Evolutionary conservation across 1,284 basidiomycete genomes (phyloP), one percentile per base, ranked within the genome.

Genomic region (Ganoderma leucocontextum): DNA sequence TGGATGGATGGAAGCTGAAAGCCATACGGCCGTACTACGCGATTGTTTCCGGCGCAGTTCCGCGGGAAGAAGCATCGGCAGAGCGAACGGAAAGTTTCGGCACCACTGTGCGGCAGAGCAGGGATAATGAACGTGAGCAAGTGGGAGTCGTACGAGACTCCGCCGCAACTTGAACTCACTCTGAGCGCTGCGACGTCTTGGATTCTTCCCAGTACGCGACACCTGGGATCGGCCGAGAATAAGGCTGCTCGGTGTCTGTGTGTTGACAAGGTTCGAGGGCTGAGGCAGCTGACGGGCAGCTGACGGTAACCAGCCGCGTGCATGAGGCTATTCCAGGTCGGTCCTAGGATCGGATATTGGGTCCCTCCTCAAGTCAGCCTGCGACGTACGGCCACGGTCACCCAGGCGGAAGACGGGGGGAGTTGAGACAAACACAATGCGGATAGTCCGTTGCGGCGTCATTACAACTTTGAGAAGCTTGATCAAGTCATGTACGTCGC

Each of bases 51-150:
- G 52, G 47, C 22, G 25, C 19, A 12, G 29, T 55, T 55, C 33
- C 52, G 29, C 52, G 33, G 52, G 29, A 9, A 33, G 52, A 55
- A 55, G 52, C 52, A 15, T 13, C 52, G 13, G 52, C 52, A 5
- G 49, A 9, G 19, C 49, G 10, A 13, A 25, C 1, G 9, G 49
- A 52, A 52, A 12, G 29, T 13, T 17, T 33, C 25, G 52, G 52
- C 47, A 12, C 10, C 17, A 55, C 17, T 6, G 13, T 33, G 52
- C 52, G 52, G 22, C 52, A 33, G 52, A 5, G 25, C 12, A 29
- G 29, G 29, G 52, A 55, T 35, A 55, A 55, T 29, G 52, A 55
- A 55, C 52, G 52, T 55, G 33, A 29, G 52, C 52, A 53, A 29
- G 25, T 10, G 25, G 12, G 49, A 19, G 22, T 29, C 49, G 49